Base-by-base conservation (phyloP, 2,329 filamentous ascomycete genomes). In the Fusarium mundagurra region DNA sequence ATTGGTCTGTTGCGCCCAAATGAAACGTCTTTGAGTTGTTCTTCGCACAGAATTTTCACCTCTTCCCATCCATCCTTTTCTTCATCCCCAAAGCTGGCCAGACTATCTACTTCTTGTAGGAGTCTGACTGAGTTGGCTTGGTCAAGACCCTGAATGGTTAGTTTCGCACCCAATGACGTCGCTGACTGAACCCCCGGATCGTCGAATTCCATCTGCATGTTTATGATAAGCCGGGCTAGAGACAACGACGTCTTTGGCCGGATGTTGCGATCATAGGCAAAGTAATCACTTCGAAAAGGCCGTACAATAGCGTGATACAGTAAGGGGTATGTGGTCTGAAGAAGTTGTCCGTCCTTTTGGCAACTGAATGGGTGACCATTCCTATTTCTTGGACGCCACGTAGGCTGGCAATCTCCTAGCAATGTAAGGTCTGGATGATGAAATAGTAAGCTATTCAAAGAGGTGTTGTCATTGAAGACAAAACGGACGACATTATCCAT, bases 71-170 rank as follows among this genome's bases (percentile, higher is more conserved):
- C 24, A 0, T 16, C n/a, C 31, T 36, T 44, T 1, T 44, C 24
- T 27, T 27, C 43, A 3, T 13, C 6, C 11, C 1, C 13, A 0
- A 11, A 12, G 1, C 7, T 45, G 3, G 5, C 11, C 1, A 20
- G 7, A 9, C 6, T 4, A 27, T 27, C 1, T 2, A 13, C 20
- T 20, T 45, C n/a, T 20, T 13, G 24, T 9, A 27, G 17, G 9
- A 45, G 43, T 13, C 5, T 4, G 9, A 8, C 36, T 18, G 36
- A 38, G 36, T 2, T 38, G 9, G 17, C 36, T 18, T 18, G 17
- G 8, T 38, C 17, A 38, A 38, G 36, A 38, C 36, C 36, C 9
- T 38, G 17, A 38, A 38, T 9, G 17, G 36, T 18, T 38, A 38
- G 36, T 38, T 8, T 38, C 17, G 36, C 36, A 38, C 36, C 36